Conservation (phyloP, 2,329 filamentous ascomycete genomes). For the Phoma sp. region DNA sequence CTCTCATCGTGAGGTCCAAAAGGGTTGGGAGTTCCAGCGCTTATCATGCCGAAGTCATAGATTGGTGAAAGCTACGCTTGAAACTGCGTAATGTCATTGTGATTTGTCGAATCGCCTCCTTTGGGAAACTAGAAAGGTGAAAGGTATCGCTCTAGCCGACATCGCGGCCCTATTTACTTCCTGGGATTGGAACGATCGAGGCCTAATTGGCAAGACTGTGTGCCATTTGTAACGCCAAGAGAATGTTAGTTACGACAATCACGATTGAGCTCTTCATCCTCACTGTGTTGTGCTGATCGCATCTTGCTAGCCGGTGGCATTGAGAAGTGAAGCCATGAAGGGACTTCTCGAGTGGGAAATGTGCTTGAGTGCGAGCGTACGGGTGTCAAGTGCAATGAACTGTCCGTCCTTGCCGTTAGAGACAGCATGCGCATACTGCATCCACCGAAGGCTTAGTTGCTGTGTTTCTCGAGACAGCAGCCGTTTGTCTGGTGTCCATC, state of each 20-base stretch:
- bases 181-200: not conserved
- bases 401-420: not conserved
- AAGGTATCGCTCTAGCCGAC: not conserved
- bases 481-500: not conserved
- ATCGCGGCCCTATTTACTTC: not conserved
- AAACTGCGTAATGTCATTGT: not conserved
- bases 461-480: not conserved
- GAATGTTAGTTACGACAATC: not conserved
- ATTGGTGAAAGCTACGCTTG: constrained; percentile 1
- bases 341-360: not conserved
- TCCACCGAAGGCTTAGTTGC: too few relatives aligned
- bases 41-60: not conserved
- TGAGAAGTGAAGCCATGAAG: not conserved
- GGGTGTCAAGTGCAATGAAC: too few relatives aligned
- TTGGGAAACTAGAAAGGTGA: not conserved
- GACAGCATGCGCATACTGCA: not conserved
- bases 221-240: not conserved
- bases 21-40: not conserved
- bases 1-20: constrained; percentile 14
- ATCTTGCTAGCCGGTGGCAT: not conserved
- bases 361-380: too few relatives aligned
- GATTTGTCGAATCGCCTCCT: not conserved
- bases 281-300: not conserved
- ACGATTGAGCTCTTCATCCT: constrained; percentile 2
- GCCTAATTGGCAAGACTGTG: constrained; percentile 1